phyloP scores from a whole-genome alignment of 2,329 filamentous ascomycete species.

The Cryphonectria parasitica region DNA sequence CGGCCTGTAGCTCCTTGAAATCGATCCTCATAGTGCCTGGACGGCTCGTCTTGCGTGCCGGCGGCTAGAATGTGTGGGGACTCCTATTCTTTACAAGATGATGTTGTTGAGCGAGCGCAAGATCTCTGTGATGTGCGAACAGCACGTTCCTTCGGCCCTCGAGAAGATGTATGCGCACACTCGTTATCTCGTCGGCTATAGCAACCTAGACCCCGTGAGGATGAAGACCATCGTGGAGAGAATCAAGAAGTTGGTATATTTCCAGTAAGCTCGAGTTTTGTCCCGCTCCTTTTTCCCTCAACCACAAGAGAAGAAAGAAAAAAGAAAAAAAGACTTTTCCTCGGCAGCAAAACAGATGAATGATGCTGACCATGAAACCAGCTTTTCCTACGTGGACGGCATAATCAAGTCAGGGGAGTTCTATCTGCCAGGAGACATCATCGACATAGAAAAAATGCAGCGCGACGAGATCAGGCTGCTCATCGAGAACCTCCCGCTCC shows the following conservation, averaged over 20 bases:
- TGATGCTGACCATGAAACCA: constrained; percentile 30
- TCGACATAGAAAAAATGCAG: constrained; percentile 39
- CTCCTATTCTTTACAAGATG: constrained; percentile 47
- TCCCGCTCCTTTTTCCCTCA: no score
- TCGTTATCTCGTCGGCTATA: constrained; percentile 45
- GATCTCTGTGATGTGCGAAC: constrained; percentile 40
- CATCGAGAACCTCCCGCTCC: constrained; percentile 40
- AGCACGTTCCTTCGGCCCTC: constrained; percentile 39
- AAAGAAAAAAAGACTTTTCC: no score
- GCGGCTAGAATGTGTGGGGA: constrained; percentile 46
- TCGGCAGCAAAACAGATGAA: no score
- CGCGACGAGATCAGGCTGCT: constrained; percentile 40
- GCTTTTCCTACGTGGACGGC: constrained; percentile 45
- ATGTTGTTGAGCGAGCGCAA: constrained; percentile 45
- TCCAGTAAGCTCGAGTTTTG: no score
- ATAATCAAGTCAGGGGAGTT: constrained; percentile 35
- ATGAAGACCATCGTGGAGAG: constrained; percentile 42
- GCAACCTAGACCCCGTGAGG: constrained; percentile 44
- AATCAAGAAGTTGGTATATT: constrained; percentile 38
- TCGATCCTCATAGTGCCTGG: constrained; percentile 41
- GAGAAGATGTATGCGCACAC: constrained; percentile 44
- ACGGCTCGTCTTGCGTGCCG: constrained; percentile 44
- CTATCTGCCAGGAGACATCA: constrained; percentile 46
- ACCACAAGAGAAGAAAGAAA: no score
- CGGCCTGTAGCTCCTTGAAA: constrained; percentile 43